Evolutionary conservation across 441 rosid species (phyloP).

Genomic region (Gossypium lobatum): DNA sequence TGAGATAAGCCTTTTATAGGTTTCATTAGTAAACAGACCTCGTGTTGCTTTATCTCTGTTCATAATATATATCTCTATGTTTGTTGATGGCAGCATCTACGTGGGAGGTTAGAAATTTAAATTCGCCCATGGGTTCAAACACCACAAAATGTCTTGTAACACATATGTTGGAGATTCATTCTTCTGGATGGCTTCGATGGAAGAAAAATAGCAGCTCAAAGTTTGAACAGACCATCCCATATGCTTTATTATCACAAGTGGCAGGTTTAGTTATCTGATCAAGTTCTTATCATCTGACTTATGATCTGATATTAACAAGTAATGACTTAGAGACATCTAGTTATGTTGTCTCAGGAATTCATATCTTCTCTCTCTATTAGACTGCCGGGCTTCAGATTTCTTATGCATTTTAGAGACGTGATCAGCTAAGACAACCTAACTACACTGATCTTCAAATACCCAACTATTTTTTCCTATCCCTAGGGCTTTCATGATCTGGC

Average conservation of each 20-base stretch:
- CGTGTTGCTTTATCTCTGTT: constrained; percentile 2
- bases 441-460: background rate
- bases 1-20: background rate
- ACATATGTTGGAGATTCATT: constrained; percentile 79
- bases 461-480: background rate
- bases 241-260: constrained; percentile 84
- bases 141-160: constrained; percentile 70
- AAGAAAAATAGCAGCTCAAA: constrained; percentile 66
- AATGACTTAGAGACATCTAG: background rate
- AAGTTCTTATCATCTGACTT: constrained; percentile 9
- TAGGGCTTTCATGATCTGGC: background rate
- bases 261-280: constrained; percentile 49
- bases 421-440: constrained; percentile 12
- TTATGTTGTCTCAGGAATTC: constrained; percentile 7
- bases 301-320: background rate
- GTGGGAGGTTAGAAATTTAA: constrained; percentile 88
- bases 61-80: constrained; percentile 7
- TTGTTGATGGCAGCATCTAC: constrained; percentile 67
- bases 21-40: background rate
- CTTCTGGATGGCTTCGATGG: constrained; percentile 78
- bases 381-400: background rate
- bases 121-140: constrained; percentile 59
- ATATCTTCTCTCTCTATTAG: constrained; percentile 6
- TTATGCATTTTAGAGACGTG: constrained; percentile 8
- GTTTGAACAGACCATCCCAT: constrained; percentile 82